Evolutionary conservation across 805 yeast genomes (phyloP).

Genomic region (Myxozyma udenii): DNA sequence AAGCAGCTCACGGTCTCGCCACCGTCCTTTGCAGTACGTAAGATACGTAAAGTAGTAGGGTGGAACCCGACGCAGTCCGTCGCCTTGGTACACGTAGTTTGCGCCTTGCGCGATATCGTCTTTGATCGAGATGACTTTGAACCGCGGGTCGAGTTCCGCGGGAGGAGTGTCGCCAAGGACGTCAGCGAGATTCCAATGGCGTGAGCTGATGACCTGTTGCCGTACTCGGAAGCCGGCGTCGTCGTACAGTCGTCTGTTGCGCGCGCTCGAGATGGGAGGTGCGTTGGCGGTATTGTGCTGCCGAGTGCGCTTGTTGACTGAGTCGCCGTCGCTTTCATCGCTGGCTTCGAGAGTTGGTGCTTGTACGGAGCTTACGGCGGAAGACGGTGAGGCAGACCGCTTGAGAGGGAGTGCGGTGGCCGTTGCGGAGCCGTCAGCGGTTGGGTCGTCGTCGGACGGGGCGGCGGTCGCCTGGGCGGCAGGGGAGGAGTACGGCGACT

Average conservation of each 20-base stretch:
- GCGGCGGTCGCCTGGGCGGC: no score
- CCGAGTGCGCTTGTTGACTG: background rate
- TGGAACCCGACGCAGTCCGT: slow-evolving; percentile 57
- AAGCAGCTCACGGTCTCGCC: slow-evolving; percentile 79
- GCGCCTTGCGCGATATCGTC: slow-evolving; percentile 40
- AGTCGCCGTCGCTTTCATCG: background rate
- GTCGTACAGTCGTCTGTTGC: slow-evolving; percentile 7
- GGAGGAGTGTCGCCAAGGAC: slow-evolving; percentile 17
- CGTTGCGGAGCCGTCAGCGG: no score
- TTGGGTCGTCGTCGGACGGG: no score
- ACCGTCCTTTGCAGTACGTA: slow-evolving; percentile 85
- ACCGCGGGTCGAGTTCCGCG: slow-evolving; percentile 7
- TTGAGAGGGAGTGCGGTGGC: no score
- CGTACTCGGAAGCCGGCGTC: slow-evolving; percentile 25
- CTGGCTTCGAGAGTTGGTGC: no score
- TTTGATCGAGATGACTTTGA: slow-evolving; percentile 29
- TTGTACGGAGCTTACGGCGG: no score
- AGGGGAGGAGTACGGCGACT: no score
- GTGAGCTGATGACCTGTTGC: slow-evolving; percentile 16
- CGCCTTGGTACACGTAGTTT: slow-evolving; percentile 36
- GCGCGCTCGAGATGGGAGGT: background rate
- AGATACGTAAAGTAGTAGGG: slow-evolving; percentile 88
- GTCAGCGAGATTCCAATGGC: slow-evolving; percentile 7
- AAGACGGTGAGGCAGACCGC: no score
- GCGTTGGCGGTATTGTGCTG: background rate